phyloP scores from a whole-genome alignment of 2,329 filamentous ascomycete species.

The Epichloe sp. region DNA sequence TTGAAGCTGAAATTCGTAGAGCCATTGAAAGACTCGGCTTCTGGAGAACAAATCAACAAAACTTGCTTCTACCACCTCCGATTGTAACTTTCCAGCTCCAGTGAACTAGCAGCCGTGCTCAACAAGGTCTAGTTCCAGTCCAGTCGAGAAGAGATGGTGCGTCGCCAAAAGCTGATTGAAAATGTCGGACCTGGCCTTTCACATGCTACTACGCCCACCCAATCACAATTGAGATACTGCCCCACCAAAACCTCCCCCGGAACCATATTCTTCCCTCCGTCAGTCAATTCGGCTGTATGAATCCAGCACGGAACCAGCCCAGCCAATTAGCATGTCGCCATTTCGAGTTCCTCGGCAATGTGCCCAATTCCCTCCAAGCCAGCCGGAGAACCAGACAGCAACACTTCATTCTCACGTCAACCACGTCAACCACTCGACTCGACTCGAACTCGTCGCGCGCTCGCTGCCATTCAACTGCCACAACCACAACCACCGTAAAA shows the following conservation, averaged over 20 bases:
- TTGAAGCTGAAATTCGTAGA: background rate
- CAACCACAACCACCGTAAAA: background rate
- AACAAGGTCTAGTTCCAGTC: background rate
- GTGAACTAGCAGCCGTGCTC: background rate
- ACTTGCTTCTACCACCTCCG: too few relatives aligned
- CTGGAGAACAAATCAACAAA: background rate
- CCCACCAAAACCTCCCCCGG: conserved; percentile 2
- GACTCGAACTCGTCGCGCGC: background rate
- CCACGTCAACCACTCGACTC: background rate
- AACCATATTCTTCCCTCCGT: conserved; percentile 16
- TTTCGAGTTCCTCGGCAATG: conserved; percentile 41
- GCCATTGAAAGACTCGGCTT: background rate
- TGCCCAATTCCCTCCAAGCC: conserved; percentile 9
- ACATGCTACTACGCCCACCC: conserved; percentile 13
- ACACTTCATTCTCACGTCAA: background rate
- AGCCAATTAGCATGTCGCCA: conserved; percentile 32
- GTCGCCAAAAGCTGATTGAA: background rate
- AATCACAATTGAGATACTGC: conserved; percentile 13
- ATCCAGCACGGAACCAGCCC: conserved; percentile 12
- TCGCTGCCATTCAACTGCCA: background rate
- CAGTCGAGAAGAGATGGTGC: background rate
- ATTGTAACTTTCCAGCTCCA: too few relatives aligned
- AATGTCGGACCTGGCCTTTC: conserved; percentile 6
- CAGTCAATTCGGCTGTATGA: conserved; percentile 13
- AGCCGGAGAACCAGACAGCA: background rate